phyloP scores from a whole-genome alignment of 352 stramenopile genomes.

The Phytophthora tentaculata region DNA sequence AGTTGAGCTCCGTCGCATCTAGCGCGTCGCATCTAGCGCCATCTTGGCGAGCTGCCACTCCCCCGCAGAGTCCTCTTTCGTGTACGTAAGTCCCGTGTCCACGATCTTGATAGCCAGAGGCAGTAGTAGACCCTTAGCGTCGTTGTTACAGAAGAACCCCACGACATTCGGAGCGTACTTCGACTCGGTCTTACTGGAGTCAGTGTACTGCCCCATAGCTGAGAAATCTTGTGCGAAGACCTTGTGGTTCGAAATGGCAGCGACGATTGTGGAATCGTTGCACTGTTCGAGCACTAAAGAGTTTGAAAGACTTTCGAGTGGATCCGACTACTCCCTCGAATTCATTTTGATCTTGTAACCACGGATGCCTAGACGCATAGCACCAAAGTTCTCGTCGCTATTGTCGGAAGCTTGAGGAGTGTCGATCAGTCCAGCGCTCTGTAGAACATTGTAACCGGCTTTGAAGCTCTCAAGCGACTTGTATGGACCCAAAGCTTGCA shows the following conservation, averaged over 20 bases:
- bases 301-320: slow-evolving; percentile 21
- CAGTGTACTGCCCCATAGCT: slow-evolving; percentile 28
- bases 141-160: slow-evolving; percentile 47
- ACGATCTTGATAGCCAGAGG: slow-evolving; percentile 42
- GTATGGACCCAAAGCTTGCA: slow-evolving; percentile 30
- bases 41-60: slow-evolving; percentile 53
- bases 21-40: slow-evolving; percentile 38
- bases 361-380: slow-evolving; percentile 36
- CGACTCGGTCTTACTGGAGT: slow-evolving; percentile 20
- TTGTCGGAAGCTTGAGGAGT: slow-evolving; percentile 37
- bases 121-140: slow-evolving; percentile 20
- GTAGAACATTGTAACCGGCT: slow-evolving; percentile 27
- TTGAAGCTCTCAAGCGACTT: slow-evolving; percentile 34
- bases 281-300: slow-evolving; percentile 27
- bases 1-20: slow-evolving; percentile 7
- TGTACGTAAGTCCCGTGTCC: slow-evolving; percentile 38
- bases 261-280: slow-evolving; percentile 17
- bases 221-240: slow-evolving; percentile 40
- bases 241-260: slow-evolving; percentile 20
- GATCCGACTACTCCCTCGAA: slow-evolving; percentile 17
- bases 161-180: slow-evolving; percentile 44
- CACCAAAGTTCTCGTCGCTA: slow-evolving; percentile 46
- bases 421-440: slow-evolving; percentile 27
- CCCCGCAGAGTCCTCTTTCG: slow-evolving; percentile 28
- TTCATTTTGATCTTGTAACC: slow-evolving; percentile 36